Base-by-base conservation (phyloP, 2,329 filamentous ascomycete genomes). In the Xylariaceae sp. region DNA sequence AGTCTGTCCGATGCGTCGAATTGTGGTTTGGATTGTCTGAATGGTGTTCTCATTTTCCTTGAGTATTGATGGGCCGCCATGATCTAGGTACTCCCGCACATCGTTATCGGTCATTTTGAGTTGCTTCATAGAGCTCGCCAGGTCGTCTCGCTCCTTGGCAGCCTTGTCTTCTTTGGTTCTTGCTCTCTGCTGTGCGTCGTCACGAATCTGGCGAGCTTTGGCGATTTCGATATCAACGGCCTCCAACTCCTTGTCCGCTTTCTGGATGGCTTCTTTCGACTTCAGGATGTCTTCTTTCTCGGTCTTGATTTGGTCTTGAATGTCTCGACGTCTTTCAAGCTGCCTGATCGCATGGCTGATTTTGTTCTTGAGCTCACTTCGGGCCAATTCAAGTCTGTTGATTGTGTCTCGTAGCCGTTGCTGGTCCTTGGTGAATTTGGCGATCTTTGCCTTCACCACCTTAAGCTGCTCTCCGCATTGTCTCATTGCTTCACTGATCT, bases 401-500 rank as follows among this genome's bases (percentile, higher is more conserved):
- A 94, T 78, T 33, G 82, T 74, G 55, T 82, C 82, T 50, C 83
- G 83, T 47, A 82, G 78, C 36, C 87, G 82, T 57, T 96, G 88
- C 57, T 81, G 84, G 32, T 94, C 89, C 11, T 71, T 72, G 1
- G 77, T 81, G 31, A 95, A 69, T 59, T 87, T 87, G 6, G 78
- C 69, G 11, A 92, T 76, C 39, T 75, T 78, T 39, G 75, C 75
- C 63, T 88, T 90, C 27, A 83, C 70, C 18, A 71, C 71, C 47
- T 85, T 81, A 57, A 83, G 77, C 62, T 88, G 82, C 52, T 90
- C 88, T 17, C 79, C 80, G 48, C 85, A 77, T 15, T 73, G 70
- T 42, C 82, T 82, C 53, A 90, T 81, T 42, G 90, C 81, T 46
- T 88, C 84, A 59, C 94, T 87, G 46, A 97, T 90, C 57, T 94